A percentile compares a stretch with the other conserved stretches of the same genome.
Evolutionary conservation across 78 protist genomes (phyloP).

Genomic region (Polysphondylium violaceum): DNA sequence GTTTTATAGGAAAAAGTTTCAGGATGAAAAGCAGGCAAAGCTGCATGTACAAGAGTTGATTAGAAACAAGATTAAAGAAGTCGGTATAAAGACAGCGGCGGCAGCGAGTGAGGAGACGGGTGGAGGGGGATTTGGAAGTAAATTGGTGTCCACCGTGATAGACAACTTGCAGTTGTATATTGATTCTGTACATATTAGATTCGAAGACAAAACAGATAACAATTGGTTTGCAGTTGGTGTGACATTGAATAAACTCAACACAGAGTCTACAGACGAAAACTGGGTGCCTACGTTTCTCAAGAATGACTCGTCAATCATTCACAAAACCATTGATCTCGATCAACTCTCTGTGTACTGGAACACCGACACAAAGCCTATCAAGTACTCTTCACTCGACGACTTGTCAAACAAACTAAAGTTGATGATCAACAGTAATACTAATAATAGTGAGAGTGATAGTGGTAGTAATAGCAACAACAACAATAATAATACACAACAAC

Average conservation of each 20-base stretch:
- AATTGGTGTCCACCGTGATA: conserved; percentile 46
- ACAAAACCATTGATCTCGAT: conserved; percentile 25
- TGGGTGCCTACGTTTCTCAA: conserved; percentile 67
- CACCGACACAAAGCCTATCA: conserved; percentile 7
- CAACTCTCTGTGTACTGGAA: conserved; percentile 61
- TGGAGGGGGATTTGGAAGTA: conserved; percentile 39
- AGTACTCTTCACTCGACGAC: conserved; percentile 21
- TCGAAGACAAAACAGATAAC: conserved; percentile 29
- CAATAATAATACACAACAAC: background rate
- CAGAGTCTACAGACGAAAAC: conserved; percentile 53
- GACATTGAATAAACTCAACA: conserved; percentile 23
- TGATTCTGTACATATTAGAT: conserved; percentile 73
- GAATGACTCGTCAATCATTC: conserved; percentile 51
- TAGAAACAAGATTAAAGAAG: conserved; percentile 1
- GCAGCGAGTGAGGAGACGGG: background rate
- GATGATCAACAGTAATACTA: conserved; percentile 6
- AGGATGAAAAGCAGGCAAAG: conserved; percentile 56
- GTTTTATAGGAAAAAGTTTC: conserved; percentile 43
- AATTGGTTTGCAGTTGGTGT: conserved; percentile 58
- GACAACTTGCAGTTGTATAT: conserved; percentile 69
- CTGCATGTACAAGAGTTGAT: conserved; percentile 27
- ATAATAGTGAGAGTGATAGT: background rate
- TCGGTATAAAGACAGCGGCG: background rate
- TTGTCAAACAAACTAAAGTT: conserved; percentile 5
- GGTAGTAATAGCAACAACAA: background rate